Evolutionary conservation across 2,329 filamentous ascomycete genomes (phyloP).

Genomic region (Aurifilum marmelostoma): DNA sequence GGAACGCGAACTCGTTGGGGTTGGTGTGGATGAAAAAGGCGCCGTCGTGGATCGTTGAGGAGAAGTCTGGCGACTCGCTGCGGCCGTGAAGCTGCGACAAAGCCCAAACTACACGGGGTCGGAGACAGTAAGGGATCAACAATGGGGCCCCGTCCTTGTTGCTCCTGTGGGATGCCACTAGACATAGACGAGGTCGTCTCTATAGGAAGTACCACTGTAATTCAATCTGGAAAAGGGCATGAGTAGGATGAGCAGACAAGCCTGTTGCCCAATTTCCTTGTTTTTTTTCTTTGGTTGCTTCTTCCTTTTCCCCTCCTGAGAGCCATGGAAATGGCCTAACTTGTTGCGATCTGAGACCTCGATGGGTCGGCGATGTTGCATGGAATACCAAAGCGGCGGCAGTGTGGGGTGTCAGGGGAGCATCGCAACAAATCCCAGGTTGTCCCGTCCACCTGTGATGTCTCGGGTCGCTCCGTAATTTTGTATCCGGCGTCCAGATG

Average conservation of each 20-base stretch:
- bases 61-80: too few relatives aligned
- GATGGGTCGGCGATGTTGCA: slow-evolving; percentile 2
- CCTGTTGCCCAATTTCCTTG: background rate
- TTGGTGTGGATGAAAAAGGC: background rate
- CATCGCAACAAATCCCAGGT: slow-evolving; percentile 8
- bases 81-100: slow-evolving; percentile 19
- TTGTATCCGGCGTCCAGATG: background rate
- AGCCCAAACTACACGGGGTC: slow-evolving; percentile 15
- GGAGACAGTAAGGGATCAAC: background rate
- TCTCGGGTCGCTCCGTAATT: background rate
- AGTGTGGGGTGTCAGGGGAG: slow-evolving; percentile 12
- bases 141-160: background rate
- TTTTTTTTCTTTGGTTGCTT: background rate
- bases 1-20: background rate
- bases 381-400: background rate
- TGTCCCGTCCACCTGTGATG: background rate
- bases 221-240: background rate
- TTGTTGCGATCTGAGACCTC: background rate
- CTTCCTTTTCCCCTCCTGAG: background rate
- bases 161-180: slow-evolving; percentile 5
- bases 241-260: background rate
- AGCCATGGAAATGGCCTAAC: background rate
- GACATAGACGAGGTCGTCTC: slow-evolving; percentile 10
- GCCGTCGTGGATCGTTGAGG: background rate
- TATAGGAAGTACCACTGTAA: background rate